These are phyloP conservation scores for Melastoma malabathricum DNA, from an alignment of 345 rosid genomes.

Conservation along the genomic window DNA sequence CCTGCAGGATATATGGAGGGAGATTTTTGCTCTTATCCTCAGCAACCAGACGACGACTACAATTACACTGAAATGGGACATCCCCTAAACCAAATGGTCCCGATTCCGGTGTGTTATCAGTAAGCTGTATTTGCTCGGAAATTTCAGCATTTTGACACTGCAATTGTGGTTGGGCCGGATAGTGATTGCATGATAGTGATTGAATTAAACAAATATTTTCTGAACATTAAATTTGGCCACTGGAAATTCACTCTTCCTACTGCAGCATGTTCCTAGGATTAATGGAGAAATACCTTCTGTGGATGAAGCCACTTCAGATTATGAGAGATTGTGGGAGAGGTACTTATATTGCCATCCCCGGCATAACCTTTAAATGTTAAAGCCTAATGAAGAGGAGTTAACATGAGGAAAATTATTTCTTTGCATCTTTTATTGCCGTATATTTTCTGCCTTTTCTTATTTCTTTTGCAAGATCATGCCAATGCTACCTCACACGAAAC, in stretches of 20 bases:
- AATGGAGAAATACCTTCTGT: slow-evolving; percentile 91
- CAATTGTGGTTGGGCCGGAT: too few relatives aligned
- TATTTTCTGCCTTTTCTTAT: too few relatives aligned
- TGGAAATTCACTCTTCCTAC: neutral
- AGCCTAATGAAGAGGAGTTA: too few relatives aligned
- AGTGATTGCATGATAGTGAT: neutral
- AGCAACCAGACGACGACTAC: slow-evolving; percentile 45
- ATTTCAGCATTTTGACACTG: neutral
- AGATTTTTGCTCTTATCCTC: slow-evolving; percentile 44
- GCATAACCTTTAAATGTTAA: too few relatives aligned
- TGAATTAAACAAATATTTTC: neutral
- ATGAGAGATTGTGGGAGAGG: slow-evolving; percentile 80
- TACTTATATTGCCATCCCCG: slow-evolving; percentile 5
- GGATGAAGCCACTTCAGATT: slow-evolving; percentile 91
- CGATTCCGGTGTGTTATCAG: slow-evolving; percentile 50
- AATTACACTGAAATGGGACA: slow-evolving; percentile 60
- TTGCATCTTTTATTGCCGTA: too few relatives aligned
- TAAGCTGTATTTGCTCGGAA: neutral
- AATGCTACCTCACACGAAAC: neutral
- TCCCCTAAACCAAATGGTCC: slow-evolving; percentile 69
- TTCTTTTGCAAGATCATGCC: too few relatives aligned
- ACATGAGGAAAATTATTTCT: too few relatives aligned
- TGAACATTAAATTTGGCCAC: neutral
- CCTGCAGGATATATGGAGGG: slow-evolving; percentile 50
- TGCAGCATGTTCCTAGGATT: slow-evolving; percentile 79